Evolutionary conservation across 176 grass and related monocot genomes (phyloP).

Genomic region (Aegilops umbellulata): DNA sequence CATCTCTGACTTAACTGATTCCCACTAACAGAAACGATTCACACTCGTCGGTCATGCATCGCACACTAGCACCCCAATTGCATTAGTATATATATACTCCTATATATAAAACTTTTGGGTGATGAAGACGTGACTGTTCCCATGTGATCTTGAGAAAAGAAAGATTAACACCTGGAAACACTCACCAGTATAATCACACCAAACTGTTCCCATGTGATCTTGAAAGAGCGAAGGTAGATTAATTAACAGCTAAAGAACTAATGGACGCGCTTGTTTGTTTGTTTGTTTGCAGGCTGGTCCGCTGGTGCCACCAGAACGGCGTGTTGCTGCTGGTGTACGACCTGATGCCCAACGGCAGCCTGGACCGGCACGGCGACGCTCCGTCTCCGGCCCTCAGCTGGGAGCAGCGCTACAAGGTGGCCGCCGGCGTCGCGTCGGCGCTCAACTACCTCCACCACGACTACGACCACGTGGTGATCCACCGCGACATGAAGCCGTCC

Average conservation of each 20-base stretch:
- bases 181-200: too few species aligned
- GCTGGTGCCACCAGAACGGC: constrained; percentile 75
- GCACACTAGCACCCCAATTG: too few species aligned
- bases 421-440: constrained; percentile 61
- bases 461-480: constrained; percentile 89
- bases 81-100: too few species aligned
- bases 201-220: too few species aligned
- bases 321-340: constrained; percentile 70
- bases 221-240: too few species aligned
- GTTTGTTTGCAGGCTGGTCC: constrained; percentile 56
- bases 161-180: too few species aligned
- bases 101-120: too few species aligned
- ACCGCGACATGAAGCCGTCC: constrained; percentile 93
- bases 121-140: too few species aligned
- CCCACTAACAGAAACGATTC: neutral
- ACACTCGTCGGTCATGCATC: neutral
- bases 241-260: too few species aligned
- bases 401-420: constrained; percentile 62
- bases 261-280: too few species aligned
- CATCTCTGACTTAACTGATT: neutral
- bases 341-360: constrained; percentile 75
- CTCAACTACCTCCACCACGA: constrained; percentile 88
- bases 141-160: too few species aligned
- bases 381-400: constrained; percentile 42
- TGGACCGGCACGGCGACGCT: constrained; percentile 30